A percentile compares a stretch with the other conserved stretches of the same genome.
Conservation (phyloP, 768 basidiomycete species). For the Naganishia randhawae region DNA sequence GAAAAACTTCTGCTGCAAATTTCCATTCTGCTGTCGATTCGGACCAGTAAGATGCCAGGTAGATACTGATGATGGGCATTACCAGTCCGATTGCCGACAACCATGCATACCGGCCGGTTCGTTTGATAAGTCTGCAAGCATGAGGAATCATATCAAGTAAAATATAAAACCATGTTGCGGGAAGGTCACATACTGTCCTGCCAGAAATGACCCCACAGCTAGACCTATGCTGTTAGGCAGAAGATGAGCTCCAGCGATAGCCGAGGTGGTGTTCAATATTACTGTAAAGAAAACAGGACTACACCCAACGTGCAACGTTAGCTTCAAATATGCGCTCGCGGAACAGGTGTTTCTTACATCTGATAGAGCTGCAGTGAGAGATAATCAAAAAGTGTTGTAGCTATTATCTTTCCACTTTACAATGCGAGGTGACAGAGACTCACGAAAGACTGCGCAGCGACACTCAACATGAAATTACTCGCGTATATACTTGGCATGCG, state of each 20-base stretch:
- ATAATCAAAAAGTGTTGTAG: slow-evolving; percentile 2
- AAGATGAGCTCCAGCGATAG: slow-evolving; percentile 43
- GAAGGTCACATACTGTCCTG: slow-evolving; percentile 39
- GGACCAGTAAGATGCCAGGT: slow-evolving; percentile 40
- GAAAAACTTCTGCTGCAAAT: slow-evolving; percentile 43
- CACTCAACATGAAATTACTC: slow-evolving; percentile 44
- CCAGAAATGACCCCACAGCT: slow-evolving; percentile 43
- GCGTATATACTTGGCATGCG: slow-evolving; percentile 39
- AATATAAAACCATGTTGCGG: neutral
- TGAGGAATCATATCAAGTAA: neutral
- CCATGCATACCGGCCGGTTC: slow-evolving; percentile 37
- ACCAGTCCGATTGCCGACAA: slow-evolving; percentile 39
- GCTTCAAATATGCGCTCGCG: neutral
- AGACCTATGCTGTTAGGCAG: slow-evolving; percentile 44
- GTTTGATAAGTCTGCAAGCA: slow-evolving; percentile 33
- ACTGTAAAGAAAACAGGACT: slow-evolving; percentile 49
- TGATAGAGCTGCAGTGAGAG: slow-evolving; percentile 35
- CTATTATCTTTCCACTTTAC: neutral
- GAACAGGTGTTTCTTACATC: slow-evolving; percentile 30
- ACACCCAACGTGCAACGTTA: neutral
- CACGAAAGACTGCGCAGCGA: slow-evolving; percentile 44
- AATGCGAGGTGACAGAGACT: slow-evolving; percentile 29
- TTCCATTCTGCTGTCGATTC: slow-evolving; percentile 37
- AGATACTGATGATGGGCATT: slow-evolving; percentile 35
- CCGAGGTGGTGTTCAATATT: slow-evolving; percentile 45